Evolutionary conservation across 148 eudicot species (phyloP).

Genomic region (Mesembryanthemum crystallinum): DNA sequence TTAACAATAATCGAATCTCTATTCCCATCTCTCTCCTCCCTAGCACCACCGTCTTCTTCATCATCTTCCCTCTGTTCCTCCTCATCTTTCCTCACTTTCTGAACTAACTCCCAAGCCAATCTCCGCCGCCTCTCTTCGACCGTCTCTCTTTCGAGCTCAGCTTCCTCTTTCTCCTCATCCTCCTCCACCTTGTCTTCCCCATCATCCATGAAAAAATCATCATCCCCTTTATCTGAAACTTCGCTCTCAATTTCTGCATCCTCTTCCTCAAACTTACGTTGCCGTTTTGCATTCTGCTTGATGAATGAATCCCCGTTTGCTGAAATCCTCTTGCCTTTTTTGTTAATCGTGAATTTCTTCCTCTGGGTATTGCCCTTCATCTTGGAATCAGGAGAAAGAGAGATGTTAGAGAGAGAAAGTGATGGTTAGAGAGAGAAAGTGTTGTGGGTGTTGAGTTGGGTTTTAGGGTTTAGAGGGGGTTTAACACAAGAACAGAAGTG

Average conservation of each 20-base stretch:
- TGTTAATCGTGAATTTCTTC: too few species aligned
- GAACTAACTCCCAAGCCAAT: slow-evolving; percentile 24
- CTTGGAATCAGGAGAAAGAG: too few species aligned
- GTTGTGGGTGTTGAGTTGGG: too few species aligned
- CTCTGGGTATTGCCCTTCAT: too few species aligned
- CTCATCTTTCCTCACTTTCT: slow-evolving; percentile 25
- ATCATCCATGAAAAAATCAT: slow-evolving; percentile 18
- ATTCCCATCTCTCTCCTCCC: slow-evolving; percentile 42
- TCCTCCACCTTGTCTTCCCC: not conserved
- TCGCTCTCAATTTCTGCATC: slow-evolving; percentile 35
- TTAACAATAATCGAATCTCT: slow-evolving; percentile 63
- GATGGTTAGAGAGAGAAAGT: too few species aligned
- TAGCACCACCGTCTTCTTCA: slow-evolving; percentile 33
- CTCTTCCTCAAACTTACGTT: slow-evolving; percentile 7
- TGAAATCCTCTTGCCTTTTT: too few species aligned
- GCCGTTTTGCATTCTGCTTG: not conserved
- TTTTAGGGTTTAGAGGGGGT: too few species aligned
- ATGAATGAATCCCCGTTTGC: too few species aligned
- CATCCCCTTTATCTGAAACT: slow-evolving; percentile 22
- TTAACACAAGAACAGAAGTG: too few species aligned
- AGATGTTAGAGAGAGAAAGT: too few species aligned
- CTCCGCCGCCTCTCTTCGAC: slow-evolving; percentile 33
- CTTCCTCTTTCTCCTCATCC: slow-evolving; percentile 18
- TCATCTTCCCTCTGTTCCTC: slow-evolving; percentile 31
- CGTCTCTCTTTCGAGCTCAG: slow-evolving; percentile 36